Evolutionary conservation across 73 alveolate genomes (phyloP), one percentile per base, ranked within the genome.

Genomic region (Breviolum minutum): DNA sequence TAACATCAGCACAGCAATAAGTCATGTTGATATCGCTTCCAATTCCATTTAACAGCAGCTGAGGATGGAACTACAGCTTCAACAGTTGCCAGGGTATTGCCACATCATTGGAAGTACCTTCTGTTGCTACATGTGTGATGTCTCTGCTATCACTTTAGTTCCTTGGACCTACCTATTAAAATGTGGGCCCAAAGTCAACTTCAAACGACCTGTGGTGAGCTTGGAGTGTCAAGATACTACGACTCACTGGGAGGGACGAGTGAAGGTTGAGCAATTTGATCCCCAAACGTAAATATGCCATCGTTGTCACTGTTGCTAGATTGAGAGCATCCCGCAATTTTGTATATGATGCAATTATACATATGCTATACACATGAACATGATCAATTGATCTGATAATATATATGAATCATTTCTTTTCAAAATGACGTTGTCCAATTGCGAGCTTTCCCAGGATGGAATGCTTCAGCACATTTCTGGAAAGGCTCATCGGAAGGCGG

Each of bases 81-180:
- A 63, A 22, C 74, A 90, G 32, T 30, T 90, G 48, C 97, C 97
- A 5, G 97, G 97, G 20, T 90, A 90, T 63, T 40, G 73, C 79
- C 84, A 73, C n/a, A 71, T 90, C 77, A 69, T 90, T 60, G 97
- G 97, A 87, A 70, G 81, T 22, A 22, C 71, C 71, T 90, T 90
- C 97, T 90, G 97, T 76, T 90, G 97, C 97, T 90, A 40, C 97
- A 73, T 90, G 71, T 90, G 97, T 63, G 88, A 90, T 73, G 88
- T 90, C 14, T 90, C 97, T 14, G 60, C 97, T 7, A 20, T 64
- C 61, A 66, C 87, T 2, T 26, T 90, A n/a, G 97, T 13, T 30
- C 20, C 96, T 89, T 54, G 76, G 92, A n/a, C n/a, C n/a, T n/a
- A n/a, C n/a, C n/a, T n/a, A n/a, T n/a, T n/a, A n/a, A n/a, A n/a